Percentiles rank a stretch among this genome's conserved stretches.
Evolutionary conservation across 805 yeast genomes (phyloP).

Genomic region (Lipomyces spencermartinsiae): DNA sequence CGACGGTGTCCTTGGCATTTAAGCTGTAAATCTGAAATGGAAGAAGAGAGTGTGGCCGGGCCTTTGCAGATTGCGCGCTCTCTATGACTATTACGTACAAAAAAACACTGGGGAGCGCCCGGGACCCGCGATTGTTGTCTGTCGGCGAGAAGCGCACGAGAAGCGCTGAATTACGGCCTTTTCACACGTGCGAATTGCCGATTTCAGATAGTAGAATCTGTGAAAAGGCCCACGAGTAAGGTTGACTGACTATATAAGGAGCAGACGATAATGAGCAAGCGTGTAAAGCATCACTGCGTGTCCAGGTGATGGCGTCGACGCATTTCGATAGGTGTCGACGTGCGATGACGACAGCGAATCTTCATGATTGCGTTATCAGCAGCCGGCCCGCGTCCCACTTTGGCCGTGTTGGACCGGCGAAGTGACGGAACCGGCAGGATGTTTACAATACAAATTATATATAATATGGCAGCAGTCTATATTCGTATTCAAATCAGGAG

Average conservation of each 20-base stretch:
- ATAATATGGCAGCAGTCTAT: background rate
- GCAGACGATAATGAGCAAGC: background rate
- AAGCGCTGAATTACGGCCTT: background rate
- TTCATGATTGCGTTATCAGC: background rate
- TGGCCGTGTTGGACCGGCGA: background rate
- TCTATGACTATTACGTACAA: background rate
- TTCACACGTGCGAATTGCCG: background rate
- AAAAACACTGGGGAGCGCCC: no score
- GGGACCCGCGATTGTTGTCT: background rate
- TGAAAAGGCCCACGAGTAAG: background rate
- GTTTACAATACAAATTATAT: background rate
- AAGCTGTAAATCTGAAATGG: conserved; percentile 4
- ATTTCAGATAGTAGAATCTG: background rate
- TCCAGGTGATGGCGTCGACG: background rate
- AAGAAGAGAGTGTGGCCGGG: background rate
- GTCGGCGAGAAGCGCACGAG: background rate
- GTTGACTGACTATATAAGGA: no score
- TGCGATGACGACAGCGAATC: background rate
- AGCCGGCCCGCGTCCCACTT: background rate
- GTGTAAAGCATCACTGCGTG: background rate
- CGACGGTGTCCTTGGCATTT: background rate
- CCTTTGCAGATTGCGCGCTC: background rate
- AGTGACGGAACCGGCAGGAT: background rate
- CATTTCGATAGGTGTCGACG: background rate
- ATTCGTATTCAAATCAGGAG: background rate